Evolutionary conservation across 2,329 filamentous ascomycete species (phyloP), one percentile per base, ranked within the genome.

Genomic region (Penicillium sp.): DNA sequence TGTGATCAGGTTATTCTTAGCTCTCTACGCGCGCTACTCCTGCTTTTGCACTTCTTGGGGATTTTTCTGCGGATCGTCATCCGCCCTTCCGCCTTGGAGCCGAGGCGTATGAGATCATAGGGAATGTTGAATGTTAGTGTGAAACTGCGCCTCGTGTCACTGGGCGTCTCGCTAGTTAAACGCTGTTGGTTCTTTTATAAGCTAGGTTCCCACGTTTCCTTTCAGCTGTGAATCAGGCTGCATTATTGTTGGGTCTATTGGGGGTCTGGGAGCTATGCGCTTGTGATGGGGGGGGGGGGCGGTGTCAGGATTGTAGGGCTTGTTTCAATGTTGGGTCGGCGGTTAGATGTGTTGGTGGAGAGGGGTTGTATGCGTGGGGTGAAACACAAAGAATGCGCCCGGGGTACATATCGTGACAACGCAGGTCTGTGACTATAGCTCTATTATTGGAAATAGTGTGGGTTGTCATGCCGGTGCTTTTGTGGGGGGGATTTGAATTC

Each of bases 251-350:
- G 42, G 48, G 14, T 25, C 46, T 14, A 36, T 41, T 36, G 30
- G 2, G 3, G 5, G n/a, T 5, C 25, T 26, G 2, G 8, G 22
- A 9, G 35, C 4, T 33, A 9, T 11, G 31, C 19, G 31, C 25
- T 17, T 28, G 42, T 19, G 26, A 40, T 30, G 30, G 22, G 16
- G 35, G 48, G 4, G 22, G 30, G 22, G 16, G 35, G 48, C 7
- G 22, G 60, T 61, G 56, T 60, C 56, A 56, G 28, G n/a, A 28
- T 46, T 17, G 25, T 6, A 50, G 38, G 40, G 36, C 25, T 28
- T 38, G 55, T 56, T 60, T 62, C 60, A 55, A 31, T 33, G 38
- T 54, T 30, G 19, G 11, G 31, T 35, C 28, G 42, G 53, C 46
- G 55, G 26, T 51, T 54, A 56, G 51, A 35, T 35, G 40, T 51